Percentiles rank a stretch among this genome's conserved stretches.
Evolutionary conservation across 23 red algal species (phyloP).

Genomic region (Gracilaria gracilis): DNA sequence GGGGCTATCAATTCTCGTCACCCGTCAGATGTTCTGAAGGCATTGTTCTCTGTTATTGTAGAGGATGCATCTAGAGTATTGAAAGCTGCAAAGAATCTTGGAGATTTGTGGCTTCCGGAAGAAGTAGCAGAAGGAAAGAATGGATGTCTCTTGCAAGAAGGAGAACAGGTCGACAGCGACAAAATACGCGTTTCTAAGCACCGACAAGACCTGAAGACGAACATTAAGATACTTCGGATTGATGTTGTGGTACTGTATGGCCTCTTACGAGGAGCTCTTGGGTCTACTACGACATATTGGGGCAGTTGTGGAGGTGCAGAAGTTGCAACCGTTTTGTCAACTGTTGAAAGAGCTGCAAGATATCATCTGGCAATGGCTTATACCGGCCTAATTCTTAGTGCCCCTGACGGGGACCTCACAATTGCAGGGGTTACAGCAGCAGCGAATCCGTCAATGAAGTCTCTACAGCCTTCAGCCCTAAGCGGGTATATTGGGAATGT

Average conservation of each 20-base stretch:
- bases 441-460: slow-evolving; percentile 37
- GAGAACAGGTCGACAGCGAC: background rate
- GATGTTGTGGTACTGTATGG: slow-evolving; percentile 41
- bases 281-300: slow-evolving; percentile 50
- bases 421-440: slow-evolving; percentile 55
- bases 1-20: slow-evolving; percentile 39
- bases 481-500: slow-evolving; percentile 19
- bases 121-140: slow-evolving; percentile 8
- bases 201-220: slow-evolving; percentile 30
- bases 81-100: slow-evolving; percentile 37
- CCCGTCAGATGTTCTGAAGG: slow-evolving; percentile 31
- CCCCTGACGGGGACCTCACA: slow-evolving; percentile 60
- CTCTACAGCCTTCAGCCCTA: background rate
- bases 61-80: slow-evolving; percentile 47
- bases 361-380: slow-evolving; percentile 67
- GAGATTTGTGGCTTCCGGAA: slow-evolving; percentile 55
- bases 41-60: slow-evolving; percentile 35
- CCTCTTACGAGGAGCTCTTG: slow-evolving; percentile 21
- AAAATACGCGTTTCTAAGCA: background rate
- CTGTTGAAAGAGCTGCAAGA: slow-evolving; percentile 74
- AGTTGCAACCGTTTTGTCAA: slow-evolving; percentile 62
- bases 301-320: slow-evolving; percentile 42
- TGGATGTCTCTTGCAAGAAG: background rate
- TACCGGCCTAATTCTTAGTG: slow-evolving; percentile 67
- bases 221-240: slow-evolving; percentile 59